Evolutionary conservation across 2,329 filamentous ascomycete genomes (phyloP).

Genomic region (Fusarium denticulatum): DNA sequence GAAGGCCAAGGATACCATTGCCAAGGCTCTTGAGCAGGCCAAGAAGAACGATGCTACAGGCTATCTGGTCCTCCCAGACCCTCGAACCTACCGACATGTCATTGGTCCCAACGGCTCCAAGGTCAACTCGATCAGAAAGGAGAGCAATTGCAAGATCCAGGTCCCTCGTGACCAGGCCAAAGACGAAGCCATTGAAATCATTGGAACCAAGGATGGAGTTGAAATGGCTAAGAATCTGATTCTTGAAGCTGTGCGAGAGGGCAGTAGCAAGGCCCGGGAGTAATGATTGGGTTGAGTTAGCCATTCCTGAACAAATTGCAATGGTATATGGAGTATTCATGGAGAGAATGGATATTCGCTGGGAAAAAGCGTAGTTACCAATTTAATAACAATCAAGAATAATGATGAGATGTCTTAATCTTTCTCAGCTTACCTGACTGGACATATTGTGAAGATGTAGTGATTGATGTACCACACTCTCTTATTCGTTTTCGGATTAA

Average conservation of each 20-base stretch:
- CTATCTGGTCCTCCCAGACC: conserved; percentile 90
- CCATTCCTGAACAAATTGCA: conserved; percentile 25
- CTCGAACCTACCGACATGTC: conserved; percentile 87
- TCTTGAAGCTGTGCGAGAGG: conserved; percentile 79
- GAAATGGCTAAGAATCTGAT: conserved; percentile 91
- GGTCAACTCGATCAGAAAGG: conserved; percentile 91
- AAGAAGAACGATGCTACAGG: conserved; percentile 77
- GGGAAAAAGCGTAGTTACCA: conserved; percentile 3
- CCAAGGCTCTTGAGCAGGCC: conserved; percentile 77
- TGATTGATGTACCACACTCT: background rate
- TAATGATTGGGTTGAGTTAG: conserved; percentile 28
- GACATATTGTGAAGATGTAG: background rate
- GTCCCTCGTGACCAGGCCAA: conserved; percentile 83
- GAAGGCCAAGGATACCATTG: conserved; percentile 81
- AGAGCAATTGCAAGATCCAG: conserved; percentile 93
- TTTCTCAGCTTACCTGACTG: background rate
- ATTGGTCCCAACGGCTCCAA: conserved; percentile 89
- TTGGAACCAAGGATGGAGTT: conserved; percentile 80
- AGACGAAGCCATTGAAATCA: conserved; percentile 89
- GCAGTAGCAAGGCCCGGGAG: conserved; percentile 52
- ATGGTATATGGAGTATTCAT: conserved; percentile 18
- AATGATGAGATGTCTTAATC: conserved; percentile 12
- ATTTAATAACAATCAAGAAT: conserved; percentile 35
- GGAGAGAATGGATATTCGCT: conserved; percentile 16
- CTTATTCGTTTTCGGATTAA: conserved; percentile 33